These are phyloP conservation scores for Suillus subalutaceus DNA, from an alignment of 768 basidiomycete species.

Conservation along the genomic window DNA sequence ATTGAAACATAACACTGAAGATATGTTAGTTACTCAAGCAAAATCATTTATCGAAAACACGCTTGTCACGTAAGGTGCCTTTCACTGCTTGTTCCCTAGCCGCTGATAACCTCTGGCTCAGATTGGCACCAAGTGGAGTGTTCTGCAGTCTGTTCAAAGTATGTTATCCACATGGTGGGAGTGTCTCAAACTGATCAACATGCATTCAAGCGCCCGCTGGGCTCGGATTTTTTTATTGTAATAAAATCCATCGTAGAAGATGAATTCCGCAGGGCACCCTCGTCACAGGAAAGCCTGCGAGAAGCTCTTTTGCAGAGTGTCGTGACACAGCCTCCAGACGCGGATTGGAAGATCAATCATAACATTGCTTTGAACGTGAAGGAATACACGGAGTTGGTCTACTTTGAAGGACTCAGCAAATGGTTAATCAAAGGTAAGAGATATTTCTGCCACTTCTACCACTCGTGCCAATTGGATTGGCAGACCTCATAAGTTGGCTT, in stretches of 20 bases:
- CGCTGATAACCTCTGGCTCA: conserved; percentile 23
- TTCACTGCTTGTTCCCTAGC: not conserved
- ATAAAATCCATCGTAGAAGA: conserved; percentile 49
- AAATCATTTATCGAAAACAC: conserved; percentile 55
- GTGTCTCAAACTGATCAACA: conserved; percentile 6
- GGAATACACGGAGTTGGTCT: conserved; percentile 58
- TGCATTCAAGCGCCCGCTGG: conserved; percentile 44
- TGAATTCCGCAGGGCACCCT: conserved; percentile 35
- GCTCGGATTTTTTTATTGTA: conserved; percentile 53
- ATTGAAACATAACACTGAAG: conserved; percentile 54
- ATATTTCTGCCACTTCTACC: not conserved
- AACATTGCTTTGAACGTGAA: conserved; percentile 59
- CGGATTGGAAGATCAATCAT: conserved; percentile 53
- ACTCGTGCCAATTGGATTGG: conserved; percentile 11
- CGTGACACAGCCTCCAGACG: conserved; percentile 49
- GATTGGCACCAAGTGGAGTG: conserved; percentile 61
- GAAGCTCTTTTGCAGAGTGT: conserved; percentile 62
- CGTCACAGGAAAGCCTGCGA: conserved; percentile 38
- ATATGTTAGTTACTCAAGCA: conserved; percentile 60
- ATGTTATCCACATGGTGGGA: conserved; percentile 11
- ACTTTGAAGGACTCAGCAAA: conserved; percentile 52
- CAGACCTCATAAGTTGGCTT: conserved; percentile 62
- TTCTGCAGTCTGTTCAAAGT: conserved; percentile 63
- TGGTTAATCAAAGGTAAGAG: conserved; percentile 61
- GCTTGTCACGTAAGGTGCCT: conserved; percentile 46